A percentile compares a stretch with the other conserved stretches of the same genome.
Conservation (phyloP, 1,284 basidiomycete genomes). For the Pulchroboletus neoregius region DNA sequence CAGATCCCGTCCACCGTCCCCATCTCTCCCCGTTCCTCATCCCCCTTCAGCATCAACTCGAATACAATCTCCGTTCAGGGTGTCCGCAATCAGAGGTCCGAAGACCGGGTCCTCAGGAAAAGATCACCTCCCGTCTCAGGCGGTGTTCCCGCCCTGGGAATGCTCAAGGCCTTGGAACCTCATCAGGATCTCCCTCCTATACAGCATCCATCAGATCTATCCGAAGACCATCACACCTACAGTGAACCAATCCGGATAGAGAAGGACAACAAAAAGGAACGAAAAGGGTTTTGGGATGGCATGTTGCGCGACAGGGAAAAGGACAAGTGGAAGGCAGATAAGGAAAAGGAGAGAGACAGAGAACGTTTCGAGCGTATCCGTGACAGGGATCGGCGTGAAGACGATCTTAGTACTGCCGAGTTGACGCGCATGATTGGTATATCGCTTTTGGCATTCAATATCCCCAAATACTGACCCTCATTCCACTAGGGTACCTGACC, state of each 20-base stretch:
- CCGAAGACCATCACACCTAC: conserved; percentile 31
- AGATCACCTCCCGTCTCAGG: conserved; percentile 27
- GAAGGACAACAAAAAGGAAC: conserved; percentile 42
- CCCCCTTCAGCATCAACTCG: conserved; percentile 38
- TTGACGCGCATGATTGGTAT: conserved; percentile 69
- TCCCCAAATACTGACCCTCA: conserved; percentile 5
- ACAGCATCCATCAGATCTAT: conserved; percentile 24
- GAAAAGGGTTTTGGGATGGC: conserved; percentile 53
- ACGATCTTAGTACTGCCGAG: conserved; percentile 46
- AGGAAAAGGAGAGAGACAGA: conserved; percentile 31
- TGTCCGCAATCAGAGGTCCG: conserved; percentile 17
- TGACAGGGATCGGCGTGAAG: conserved; percentile 33
- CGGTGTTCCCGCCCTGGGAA: conserved; percentile 44
- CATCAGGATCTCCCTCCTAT: conserved; percentile 27
- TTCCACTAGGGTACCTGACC: conserved; percentile 58
- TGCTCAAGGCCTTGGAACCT: conserved; percentile 58
- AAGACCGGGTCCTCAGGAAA: conserved; percentile 30
- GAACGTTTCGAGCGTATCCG: conserved; percentile 24
- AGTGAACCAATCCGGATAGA: conserved; percentile 30
- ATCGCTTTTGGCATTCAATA: conserved; percentile 1
- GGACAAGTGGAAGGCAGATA: conserved; percentile 30
- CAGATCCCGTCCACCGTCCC: conserved; percentile 28
- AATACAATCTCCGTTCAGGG: conserved; percentile 10
- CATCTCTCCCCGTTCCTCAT: conserved; percentile 37
- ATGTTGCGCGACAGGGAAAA: conserved; percentile 35